phyloP scores from a whole-genome alignment of 2,329 filamentous ascomycete species.

The Epichloe sibirici region DNA sequence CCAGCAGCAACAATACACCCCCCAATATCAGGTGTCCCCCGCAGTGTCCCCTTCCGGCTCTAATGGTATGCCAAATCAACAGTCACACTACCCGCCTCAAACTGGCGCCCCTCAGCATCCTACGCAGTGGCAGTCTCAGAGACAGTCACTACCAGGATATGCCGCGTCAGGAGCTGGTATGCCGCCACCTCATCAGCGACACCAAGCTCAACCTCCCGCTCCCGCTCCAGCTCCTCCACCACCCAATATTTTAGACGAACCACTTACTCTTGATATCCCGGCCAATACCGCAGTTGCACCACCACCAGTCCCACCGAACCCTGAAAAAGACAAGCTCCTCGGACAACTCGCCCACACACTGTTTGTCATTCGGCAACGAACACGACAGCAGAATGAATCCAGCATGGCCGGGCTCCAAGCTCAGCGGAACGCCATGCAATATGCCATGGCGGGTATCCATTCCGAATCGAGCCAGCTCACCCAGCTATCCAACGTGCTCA shows the following conservation, averaged over 20 bases:
- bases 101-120: constrained; percentile 10
- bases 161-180: constrained; percentile 4
- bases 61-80: constrained; percentile 2
- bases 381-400: constrained; percentile 58
- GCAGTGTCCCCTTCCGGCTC: background rate
- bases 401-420: constrained; percentile 65
- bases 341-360: constrained; percentile 62
- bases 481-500: constrained; percentile 56
- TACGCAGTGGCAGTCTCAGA: constrained; percentile 10
- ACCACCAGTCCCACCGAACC: constrained; percentile 87
- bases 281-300: constrained; percentile 43
- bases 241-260: constrained; percentile 44
- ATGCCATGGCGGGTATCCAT: constrained; percentile 57
- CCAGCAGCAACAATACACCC: constrained; percentile 6
- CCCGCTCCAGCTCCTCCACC: constrained; percentile 23
- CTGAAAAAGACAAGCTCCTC: constrained; percentile 82
- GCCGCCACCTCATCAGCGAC: constrained; percentile 6
- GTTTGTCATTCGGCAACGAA: constrained; percentile 53
- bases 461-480: constrained; percentile 60
- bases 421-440: constrained; percentile 65
- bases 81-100: background rate
- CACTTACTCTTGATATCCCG: constrained; percentile 38
- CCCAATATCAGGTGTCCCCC: background rate
- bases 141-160: constrained; percentile 8
- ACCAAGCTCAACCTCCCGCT: constrained; percentile 5